Evolutionary conservation across 768 basidiomycete species (phyloP), one percentile per base, ranked within the genome.

Genomic region (Rhodotorula graminis): DNA sequence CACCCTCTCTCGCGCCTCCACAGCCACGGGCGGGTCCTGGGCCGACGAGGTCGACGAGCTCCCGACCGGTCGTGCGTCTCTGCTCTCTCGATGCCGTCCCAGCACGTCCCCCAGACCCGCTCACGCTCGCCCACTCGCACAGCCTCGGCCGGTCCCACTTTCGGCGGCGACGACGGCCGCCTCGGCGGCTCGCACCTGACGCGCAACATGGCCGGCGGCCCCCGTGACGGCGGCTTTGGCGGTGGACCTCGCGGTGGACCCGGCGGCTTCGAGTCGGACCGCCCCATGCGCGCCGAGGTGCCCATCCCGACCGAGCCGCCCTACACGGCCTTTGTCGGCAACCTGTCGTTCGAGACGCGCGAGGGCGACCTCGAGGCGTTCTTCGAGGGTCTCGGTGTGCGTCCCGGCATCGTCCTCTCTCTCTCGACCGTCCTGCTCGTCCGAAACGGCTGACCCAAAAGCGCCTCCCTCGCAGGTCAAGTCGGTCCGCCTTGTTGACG

Each of bases 41-140:
- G 96, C 96, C 14, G 96, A 98, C 81, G 96, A 98, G 82, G 93
- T 97, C 92, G 94, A 96, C 76, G 78, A 85, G 44, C 86, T 98
- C 73, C 95, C 95, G 40, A 90, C 87, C 77, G 94, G 92, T 79
- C 95, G 95, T 98, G 84, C 84, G 93, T 85, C 11, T 29, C 25
- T n/a, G 50, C 16, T 23, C 15, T 25, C 7, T n/a, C n/a, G n/a
- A n/a, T n/a, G n/a, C n/a, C n/a, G n/a, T n/a, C n/a, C 47, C 47
- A 29, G 53, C 58, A 23, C 64, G 12, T 46, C 33, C 25, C 68
- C 8, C 40, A 47, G 53, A 29, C 33, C 52, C 61, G 66, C n/a
- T 9, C 31, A 33, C 44, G 31, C 27, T 62, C 33, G n/a, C 50
- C 53, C 21, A 11, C 37, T 33, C 40, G 27, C 14, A n/a, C 60